Conservation (phyloP, 2,329 filamentous ascomycete genomes). For the Sclerotinia spermophila region DNA sequence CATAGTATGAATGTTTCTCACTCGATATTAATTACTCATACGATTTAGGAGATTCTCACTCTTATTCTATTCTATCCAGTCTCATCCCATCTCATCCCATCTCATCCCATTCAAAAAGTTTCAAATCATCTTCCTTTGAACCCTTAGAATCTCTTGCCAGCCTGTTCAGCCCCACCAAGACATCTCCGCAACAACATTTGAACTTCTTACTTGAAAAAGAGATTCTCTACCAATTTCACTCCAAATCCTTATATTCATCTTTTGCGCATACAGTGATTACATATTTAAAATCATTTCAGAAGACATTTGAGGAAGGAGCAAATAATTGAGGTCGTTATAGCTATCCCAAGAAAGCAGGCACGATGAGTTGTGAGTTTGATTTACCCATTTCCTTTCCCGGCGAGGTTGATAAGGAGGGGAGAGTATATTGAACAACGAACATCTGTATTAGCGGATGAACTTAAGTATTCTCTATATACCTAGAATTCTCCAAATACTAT, state of each 20-base stretch:
- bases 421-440: neutral
- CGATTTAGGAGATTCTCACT: neutral
- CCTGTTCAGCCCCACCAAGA: conserved; percentile 20
- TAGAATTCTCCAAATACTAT: neutral
- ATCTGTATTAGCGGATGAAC: conserved; percentile 6
- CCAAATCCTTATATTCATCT: neutral
- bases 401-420: conserved; percentile 10
- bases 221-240: neutral
- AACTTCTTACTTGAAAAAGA: conserved; percentile 14
- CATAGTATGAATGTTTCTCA: too few species aligned
- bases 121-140: conserved; percentile 10
- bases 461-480: conserved; percentile 1
- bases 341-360: conserved; percentile 26
- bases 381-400: conserved; percentile 18
- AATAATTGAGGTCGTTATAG: conserved; percentile 18
- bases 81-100: too few species aligned
- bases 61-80: neutral
- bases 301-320: neutral
- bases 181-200: conserved; percentile 15
- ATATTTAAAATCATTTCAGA: neutral
- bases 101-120: neutral
- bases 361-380: conserved; percentile 37
- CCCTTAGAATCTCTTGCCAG: conserved; percentile 14
- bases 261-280: neutral
- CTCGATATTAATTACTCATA: neutral